Conservation (phyloP, 2,329 filamentous ascomycete species). For the Penicillium sclerotigenum region DNA sequence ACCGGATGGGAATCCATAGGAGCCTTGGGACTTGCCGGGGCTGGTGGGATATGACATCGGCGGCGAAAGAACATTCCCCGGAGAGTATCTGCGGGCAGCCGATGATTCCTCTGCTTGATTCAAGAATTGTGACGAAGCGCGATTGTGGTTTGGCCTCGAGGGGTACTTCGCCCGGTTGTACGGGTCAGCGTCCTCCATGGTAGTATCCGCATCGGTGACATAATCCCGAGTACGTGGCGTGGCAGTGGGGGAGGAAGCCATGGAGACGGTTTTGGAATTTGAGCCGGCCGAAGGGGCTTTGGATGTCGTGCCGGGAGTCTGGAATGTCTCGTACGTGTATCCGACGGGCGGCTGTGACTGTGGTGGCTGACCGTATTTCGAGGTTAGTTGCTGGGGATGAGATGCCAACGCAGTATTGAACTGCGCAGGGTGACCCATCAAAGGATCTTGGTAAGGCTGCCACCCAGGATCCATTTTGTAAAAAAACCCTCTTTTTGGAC, state of each 20-base stretch:
- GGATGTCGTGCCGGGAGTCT: conserved; percentile 40
- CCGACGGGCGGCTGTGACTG: conserved; percentile 53
- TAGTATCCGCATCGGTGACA: conserved; percentile 66
- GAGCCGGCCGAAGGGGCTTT: conserved; percentile 36
- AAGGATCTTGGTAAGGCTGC: conserved; percentile 64
- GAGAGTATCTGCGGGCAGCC: conserved; percentile 88
- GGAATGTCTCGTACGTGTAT: conserved; percentile 68
- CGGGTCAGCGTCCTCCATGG: conserved; percentile 87
- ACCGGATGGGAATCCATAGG: conserved; percentile 54
- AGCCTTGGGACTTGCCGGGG: conserved; percentile 53
- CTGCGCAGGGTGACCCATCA: conserved; percentile 61
- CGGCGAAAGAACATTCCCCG: conserved; percentile 86
- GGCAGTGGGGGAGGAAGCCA: conserved; percentile 57
- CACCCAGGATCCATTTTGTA: conserved; percentile 56
- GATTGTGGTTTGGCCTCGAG: conserved; percentile 67
- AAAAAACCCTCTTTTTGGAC: conserved; percentile 27
- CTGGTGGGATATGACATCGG: conserved; percentile 72
- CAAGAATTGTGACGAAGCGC: conserved; percentile 70
- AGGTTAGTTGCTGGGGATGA: conserved; percentile 50
- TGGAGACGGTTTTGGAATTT: conserved; percentile 50
- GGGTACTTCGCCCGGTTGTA: conserved; percentile 85
- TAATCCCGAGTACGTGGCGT: conserved; percentile 62
- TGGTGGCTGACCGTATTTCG: conserved; percentile 49
- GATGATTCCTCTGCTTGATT: conserved; percentile 69
- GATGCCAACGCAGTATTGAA: conserved; percentile 56